These are phyloP conservation scores for Bauhinia variegata DNA, from an alignment of 306 rosid species.

Conservation along the genomic window DNA sequence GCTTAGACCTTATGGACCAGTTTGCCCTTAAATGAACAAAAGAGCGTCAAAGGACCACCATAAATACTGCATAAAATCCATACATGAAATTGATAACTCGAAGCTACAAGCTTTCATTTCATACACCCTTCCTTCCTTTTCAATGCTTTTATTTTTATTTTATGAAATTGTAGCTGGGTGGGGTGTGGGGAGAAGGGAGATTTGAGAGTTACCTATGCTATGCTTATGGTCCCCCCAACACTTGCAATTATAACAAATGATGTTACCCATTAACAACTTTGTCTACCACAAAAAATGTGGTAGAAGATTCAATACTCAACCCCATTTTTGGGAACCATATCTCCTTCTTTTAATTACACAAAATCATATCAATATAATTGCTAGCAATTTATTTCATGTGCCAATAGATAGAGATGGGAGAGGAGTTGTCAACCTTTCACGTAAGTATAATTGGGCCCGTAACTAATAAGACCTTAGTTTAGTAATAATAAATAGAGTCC, in stretches of 20 bases:
- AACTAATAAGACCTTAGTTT: too few relatives aligned
- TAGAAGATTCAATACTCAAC: constrained; percentile 12
- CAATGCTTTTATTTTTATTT: background rate
- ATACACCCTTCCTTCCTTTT: constrained; percentile 22
- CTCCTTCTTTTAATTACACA: background rate
- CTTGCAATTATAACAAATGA: constrained; percentile 45
- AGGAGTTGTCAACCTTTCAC: constrained; percentile 21
- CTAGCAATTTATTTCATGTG: constrained; percentile 16
- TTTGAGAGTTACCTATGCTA: constrained; percentile 44
- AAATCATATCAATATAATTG: constrained; percentile 32
- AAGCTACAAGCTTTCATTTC: constrained; percentile 39
- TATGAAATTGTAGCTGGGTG: background rate
- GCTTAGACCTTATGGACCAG: constrained; percentile 43
- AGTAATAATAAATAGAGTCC: too few relatives aligned
- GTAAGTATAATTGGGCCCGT: constrained; percentile 18
- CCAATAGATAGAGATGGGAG: constrained; percentile 14
- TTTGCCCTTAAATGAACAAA: constrained; percentile 37
- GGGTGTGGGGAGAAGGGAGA: constrained; percentile 14
- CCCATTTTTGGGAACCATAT: background rate
- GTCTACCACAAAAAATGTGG: constrained; percentile 17
- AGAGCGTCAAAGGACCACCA: constrained; percentile 31
- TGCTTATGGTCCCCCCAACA: constrained; percentile 51
- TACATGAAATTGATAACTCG: constrained; percentile 55
- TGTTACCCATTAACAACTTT: constrained; percentile 34
- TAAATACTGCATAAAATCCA: constrained; percentile 39